Base-by-base conservation (phyloP, 805 yeast species). In the Yamadazyma olivae region DNA sequence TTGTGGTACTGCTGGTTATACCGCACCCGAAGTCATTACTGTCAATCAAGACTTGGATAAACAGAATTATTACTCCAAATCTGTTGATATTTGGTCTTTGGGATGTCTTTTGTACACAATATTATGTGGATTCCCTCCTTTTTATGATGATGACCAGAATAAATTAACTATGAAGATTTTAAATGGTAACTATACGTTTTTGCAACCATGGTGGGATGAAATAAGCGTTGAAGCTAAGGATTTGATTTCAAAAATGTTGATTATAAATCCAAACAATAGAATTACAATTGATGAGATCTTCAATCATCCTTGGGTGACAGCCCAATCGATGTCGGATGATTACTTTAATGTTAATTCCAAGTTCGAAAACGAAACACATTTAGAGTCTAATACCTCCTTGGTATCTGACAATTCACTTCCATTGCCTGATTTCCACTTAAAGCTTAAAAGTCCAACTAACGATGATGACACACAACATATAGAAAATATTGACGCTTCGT, bases 161-260 rank as follows among this genome's bases (percentile, higher is more conserved):
- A 69, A 67, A 33, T 64, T 85, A 30, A 79, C 89, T 3, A 71
- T 71, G 36, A 85, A 84, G 54, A 86, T 83, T 21, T 68, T 83
- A 9, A 69, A 68, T 31, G 95, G 93, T 23, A 81, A 83, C 38
- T 85, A 74, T 57, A 74, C 77, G n/a, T 85, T 83, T 54, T 64
- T 85, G 35, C 64, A 74, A 40, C 95, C 95, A 1, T 85, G 95
- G 95, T 85, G 93, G 87, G 93, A 84, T 58, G 95, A 85, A 54
- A 81, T 85, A 23, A 71, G 82, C 33, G 59, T 55, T 26, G 87
- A 79, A 24, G 90, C 89, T 18, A 85, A 83, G 51, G 73, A 74
- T 48, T 71, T 85, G 49, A 85, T 85, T 10, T 59, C 74, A 3
- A 78, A 75, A 49, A 67, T 85, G 56, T 64, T 85, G 44, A 80